Conservation (phyloP, 257 asterid species). For the Schizonepeta tenuifolia region DNA sequence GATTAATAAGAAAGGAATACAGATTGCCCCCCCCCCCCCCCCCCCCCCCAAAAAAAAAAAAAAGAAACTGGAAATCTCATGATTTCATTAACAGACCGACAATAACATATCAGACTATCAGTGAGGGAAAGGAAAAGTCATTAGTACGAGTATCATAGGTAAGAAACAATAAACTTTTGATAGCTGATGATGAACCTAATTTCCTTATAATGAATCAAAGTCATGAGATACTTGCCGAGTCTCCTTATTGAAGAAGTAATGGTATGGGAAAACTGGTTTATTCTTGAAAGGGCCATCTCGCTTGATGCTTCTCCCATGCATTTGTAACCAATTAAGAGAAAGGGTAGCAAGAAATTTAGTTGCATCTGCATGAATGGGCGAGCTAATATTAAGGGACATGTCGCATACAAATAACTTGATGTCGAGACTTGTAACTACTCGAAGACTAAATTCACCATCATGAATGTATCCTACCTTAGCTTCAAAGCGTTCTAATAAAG, state of each 20-base stretch:
- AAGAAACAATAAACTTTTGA: not conserved
- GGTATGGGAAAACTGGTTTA: constrained; percentile 62
- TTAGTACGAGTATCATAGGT: not conserved
- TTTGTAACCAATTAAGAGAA: constrained; percentile 80
- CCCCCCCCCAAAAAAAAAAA: not conserved
- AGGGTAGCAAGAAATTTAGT: constrained; percentile 63
- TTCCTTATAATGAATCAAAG: constrained; percentile 3
- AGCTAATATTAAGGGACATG: constrained; percentile 27
- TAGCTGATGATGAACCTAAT: constrained; percentile 6
- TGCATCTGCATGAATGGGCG: constrained; percentile 65
- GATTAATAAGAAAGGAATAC: not conserved
- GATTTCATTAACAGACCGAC: constrained; percentile 2
- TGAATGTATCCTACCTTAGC: constrained; percentile 54
- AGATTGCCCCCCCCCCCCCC: not conserved
- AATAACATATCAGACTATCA: too few species aligned
- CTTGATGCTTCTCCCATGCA: constrained; percentile 76
- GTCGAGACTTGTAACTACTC: constrained; percentile 8
- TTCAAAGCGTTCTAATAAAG: constrained; percentile 59
- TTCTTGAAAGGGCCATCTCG: constrained; percentile 61
- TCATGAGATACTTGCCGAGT: constrained; percentile 58
- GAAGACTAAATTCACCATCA: constrained; percentile 19
- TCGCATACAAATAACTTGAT: constrained; percentile 21
- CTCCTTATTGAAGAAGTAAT: constrained; percentile 55
- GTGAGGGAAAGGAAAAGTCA: constrained; percentile 1
- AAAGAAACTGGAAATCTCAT: not conserved